Evolutionary conservation across 139 green algal species (phyloP).

Genomic region (Dunaliella primolecta): DNA sequence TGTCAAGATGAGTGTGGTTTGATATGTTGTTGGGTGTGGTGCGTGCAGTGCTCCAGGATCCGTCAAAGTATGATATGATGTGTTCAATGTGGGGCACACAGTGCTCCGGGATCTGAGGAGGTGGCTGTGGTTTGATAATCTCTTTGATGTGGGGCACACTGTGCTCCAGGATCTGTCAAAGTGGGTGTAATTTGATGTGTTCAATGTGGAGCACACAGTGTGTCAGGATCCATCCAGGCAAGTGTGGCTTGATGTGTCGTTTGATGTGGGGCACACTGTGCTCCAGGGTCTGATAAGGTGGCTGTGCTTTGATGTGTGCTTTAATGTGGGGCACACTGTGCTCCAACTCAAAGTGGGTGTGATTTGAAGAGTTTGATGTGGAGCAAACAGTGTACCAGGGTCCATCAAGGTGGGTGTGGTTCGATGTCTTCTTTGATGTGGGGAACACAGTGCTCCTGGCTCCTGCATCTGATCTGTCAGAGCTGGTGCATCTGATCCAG

Average conservation of each 20-base stretch:
- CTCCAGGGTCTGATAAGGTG: constrained; percentile 64
- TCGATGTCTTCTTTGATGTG: background rate
- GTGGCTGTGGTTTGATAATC: too few species aligned
- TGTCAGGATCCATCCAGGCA: too few species aligned
- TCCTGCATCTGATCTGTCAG: too few species aligned
- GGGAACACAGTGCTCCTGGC: background rate
- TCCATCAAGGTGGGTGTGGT: background rate
- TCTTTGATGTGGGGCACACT: constrained; percentile 82
- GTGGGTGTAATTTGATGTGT: too few species aligned
- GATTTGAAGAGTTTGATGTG: background rate
- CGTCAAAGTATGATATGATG: too few species aligned
- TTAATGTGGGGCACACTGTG: background rate
- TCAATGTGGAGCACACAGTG: too few species aligned
- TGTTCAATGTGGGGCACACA: too few species aligned
- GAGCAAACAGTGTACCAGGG: background rate
- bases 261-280: constrained; percentile 76
- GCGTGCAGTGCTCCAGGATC: background rate
- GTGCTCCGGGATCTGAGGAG: too few species aligned
- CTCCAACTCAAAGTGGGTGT: background rate
- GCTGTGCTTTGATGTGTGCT: background rate
- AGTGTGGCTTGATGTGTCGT: too few species aligned
- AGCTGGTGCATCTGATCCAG: background rate
- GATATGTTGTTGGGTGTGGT: background rate
- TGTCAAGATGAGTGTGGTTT: background rate
- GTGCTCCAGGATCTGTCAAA: constrained; percentile 52